phyloP scores from a whole-genome alignment of 345 rosid species.

The Syzygium aqueum region DNA sequence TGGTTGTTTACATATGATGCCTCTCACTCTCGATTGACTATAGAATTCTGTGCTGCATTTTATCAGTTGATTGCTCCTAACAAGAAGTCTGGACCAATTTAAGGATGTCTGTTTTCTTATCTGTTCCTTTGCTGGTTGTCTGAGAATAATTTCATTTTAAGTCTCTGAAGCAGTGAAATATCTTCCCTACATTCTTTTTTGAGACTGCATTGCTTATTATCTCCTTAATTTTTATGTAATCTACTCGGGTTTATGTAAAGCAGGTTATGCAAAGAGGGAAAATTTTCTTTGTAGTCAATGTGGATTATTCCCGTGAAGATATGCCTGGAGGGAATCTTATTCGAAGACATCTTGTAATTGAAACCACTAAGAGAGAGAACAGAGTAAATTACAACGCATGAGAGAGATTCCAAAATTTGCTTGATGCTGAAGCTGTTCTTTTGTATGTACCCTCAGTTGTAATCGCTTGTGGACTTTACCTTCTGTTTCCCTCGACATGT shows the following conservation, averaged over 20 bases:
- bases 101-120: background rate
- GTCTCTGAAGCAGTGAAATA: background rate
- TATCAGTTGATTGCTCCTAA: background rate
- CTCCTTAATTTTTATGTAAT: background rate
- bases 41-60: background rate
- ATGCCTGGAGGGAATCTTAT: background rate
- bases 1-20: background rate
- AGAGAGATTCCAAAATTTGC: background rate
- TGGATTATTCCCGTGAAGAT: background rate
- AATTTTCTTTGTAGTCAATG: background rate
- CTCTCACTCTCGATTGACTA: background rate
- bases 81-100: background rate
- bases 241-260: background rate
- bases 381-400: background rate
- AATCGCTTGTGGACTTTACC: background rate
- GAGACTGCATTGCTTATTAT: background rate
- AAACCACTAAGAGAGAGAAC: constrained; percentile 1
- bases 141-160: background rate
- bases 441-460: background rate
- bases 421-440: constrained; percentile 1
- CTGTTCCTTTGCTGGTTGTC: background rate
- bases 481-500: background rate
- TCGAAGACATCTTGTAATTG: background rate
- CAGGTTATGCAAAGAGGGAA: background rate
- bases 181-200: background rate